Evolutionary conservation across 345 rosid genomes (phyloP).

Genomic region (Zanthoxylum bungeanum): DNA sequence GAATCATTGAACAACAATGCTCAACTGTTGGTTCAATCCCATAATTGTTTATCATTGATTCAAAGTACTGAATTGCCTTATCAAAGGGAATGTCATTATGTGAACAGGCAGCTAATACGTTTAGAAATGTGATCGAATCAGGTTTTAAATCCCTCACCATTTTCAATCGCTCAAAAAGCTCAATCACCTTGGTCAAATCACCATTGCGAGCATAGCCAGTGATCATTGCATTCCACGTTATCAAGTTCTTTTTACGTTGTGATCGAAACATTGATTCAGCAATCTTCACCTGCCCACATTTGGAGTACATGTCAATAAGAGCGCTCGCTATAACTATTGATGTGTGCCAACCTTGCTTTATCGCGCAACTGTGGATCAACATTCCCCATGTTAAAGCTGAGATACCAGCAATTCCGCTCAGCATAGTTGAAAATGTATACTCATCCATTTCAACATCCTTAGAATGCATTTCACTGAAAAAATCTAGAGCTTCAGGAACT

Average conservation of each 20-base stretch:
- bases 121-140: constrained; percentile 68
- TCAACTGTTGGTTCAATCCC: constrained; percentile 54
- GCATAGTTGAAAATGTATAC: constrained; percentile 58
- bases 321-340: constrained; percentile 67
- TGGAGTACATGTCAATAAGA: constrained; percentile 74
- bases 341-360: constrained; percentile 37
- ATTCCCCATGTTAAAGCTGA: constrained; percentile 62
- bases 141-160: constrained; percentile 42
- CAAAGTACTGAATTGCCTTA: constrained; percentile 37
- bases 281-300: constrained; percentile 55
- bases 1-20: constrained; percentile 71
- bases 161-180: constrained; percentile 47
- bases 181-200: constrained; percentile 36
- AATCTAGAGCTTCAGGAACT: constrained; percentile 44
- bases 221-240: constrained; percentile 80
- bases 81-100: constrained; percentile 38
- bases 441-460: constrained; percentile 42
- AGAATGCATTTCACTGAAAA: constrained; percentile 56
- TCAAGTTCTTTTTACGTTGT: constrained; percentile 48
- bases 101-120: constrained; percentile 62
- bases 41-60: constrained; percentile 60
- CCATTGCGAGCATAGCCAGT: constrained; percentile 76
- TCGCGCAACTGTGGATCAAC: constrained; percentile 50
- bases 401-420: constrained; percentile 59
- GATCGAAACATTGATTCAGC: constrained; percentile 53